Base-by-base conservation (phyloP, 1,284 basidiomycete species). In the Sporisorium graminicola region DNA sequence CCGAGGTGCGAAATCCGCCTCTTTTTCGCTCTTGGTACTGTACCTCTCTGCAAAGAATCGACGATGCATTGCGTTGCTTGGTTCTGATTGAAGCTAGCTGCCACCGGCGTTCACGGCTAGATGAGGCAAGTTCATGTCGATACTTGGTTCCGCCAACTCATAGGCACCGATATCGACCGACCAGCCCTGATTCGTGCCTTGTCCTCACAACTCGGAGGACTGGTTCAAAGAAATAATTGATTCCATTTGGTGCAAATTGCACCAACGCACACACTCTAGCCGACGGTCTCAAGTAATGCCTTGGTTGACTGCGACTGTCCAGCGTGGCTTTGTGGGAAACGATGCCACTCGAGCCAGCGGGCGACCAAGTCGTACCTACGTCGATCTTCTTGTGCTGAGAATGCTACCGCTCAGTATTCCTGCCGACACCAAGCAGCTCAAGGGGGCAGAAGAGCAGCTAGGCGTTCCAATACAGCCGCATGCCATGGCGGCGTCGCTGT, bases 1-100 rank as follows among this genome's bases (percentile, higher is more conserved):
- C 60, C 52, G 52, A 52, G n/a, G 60, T 55, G 46, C 60, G 60
- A 62, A 62, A 2, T 37, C 31, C 27, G 33, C 33, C 31, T 52
- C 31, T 33, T 16, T 37, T 20, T 16, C 35, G 13, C 46, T 2
- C 14, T 31, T 8, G 35, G 2, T 14, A 3, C 14, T 13, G 35
- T 40, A 18, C 3, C 18, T 4, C 37, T 37, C 20, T 37, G 51
- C 22, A 35, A 20, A 26, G 22, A 35, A 53, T 35, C 51, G 33
- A 16, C 51, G 51, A 37, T 53, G 33, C 35, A 14, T 18, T 49
- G 47, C 47, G 47, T 47, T 26, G 24, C 20, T 35, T 22, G 14
- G 35, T 33, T 20, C 20, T 44, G 31, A 18, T 22, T 55, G 40
- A 40, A 31, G 27, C 44, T 29, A 24, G 14, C 47, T 26, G 24